These are phyloP conservation scores for Trichosporon asahii DNA, from an alignment of 1,284 basidiomycete species.

Conservation along the genomic window DNA sequence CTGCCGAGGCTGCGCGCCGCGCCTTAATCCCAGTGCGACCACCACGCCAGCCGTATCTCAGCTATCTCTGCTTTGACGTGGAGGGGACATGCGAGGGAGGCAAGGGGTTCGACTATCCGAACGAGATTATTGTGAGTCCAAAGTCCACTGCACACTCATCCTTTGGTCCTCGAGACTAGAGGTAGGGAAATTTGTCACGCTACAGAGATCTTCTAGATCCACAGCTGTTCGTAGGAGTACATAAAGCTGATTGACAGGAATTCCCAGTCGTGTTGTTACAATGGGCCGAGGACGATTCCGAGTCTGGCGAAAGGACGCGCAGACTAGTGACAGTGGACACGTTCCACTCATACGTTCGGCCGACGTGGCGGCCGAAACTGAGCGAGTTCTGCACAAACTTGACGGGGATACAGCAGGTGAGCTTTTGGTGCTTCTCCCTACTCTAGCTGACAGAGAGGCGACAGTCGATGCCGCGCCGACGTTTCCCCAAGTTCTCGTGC, in stretches of 20 bases:
- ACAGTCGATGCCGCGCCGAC: constrained; percentile 74
- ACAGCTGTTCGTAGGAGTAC: too few species aligned
- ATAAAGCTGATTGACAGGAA: constrained; percentile 31
- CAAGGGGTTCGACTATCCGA: constrained; percentile 67
- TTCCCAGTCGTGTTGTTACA: constrained; percentile 68
- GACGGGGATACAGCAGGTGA: constrained; percentile 88
- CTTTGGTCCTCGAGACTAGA: too few species aligned
- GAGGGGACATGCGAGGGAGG: constrained; percentile 78
- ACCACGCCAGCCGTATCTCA: constrained; percentile 40
- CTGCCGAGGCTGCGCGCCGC: not conserved
- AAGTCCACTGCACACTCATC: too few species aligned
- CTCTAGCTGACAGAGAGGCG: constrained; percentile 56
- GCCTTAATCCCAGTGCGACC: constrained; percentile 1
- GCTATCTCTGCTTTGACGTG: constrained; percentile 59
- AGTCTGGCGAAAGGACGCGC: too few species aligned
- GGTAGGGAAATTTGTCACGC: too few species aligned
- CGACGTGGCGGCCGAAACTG: constrained; percentile 77
- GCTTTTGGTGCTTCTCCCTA: too few species aligned
- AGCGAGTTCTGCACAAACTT: constrained; percentile 78
- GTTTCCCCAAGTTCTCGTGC: constrained; percentile 66
- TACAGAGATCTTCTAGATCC: too few species aligned
- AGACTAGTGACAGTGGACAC: constrained; percentile 54
- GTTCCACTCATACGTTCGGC: constrained; percentile 83
- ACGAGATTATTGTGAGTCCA: constrained; percentile 82
- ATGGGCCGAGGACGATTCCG: constrained; percentile 61